phyloP scores from a whole-genome alignment of 1,284 basidiomycete genomes.

The Athelia sp. region DNA sequence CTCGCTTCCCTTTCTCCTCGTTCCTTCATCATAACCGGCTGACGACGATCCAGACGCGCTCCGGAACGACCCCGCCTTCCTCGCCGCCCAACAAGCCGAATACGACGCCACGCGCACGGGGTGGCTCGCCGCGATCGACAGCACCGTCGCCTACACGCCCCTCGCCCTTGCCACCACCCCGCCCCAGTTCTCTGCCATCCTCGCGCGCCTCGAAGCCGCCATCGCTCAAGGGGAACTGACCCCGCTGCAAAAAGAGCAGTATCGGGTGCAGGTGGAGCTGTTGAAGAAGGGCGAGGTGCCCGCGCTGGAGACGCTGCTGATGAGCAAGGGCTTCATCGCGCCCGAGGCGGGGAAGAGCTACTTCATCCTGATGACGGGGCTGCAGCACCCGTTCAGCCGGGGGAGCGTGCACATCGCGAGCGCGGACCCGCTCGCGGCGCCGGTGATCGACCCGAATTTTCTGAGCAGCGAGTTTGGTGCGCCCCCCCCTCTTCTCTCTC shows the following conservation, averaged over 20 bases:
- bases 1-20: too few relatives aligned
- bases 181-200: neutral
- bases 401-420: constrained; percentile 26
- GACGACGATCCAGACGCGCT: too few relatives aligned
- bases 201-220: neutral
- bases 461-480: constrained; percentile 15
- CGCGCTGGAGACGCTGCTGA: neutral
- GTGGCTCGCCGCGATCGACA: neutral
- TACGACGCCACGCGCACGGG: neutral
- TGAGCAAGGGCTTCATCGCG: neutral
- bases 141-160: neutral
- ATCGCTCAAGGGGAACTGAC: neutral
- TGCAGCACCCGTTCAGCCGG: constrained; percentile 5
- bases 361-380: neutral
- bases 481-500: too few relatives aligned
- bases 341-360: neutral
- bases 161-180: neutral
- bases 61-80: constrained; percentile 6
- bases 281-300: neutral
- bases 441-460: constrained; percentile 33
- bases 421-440: constrained; percentile 26
- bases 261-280: neutral
- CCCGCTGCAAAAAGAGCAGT: neutral
- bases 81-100: constrained; percentile 10
- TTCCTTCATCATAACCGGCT: too few relatives aligned